Conservation (phyloP, 2,329 filamentous ascomycete species). For the Fusarium bactridioides region DNA sequence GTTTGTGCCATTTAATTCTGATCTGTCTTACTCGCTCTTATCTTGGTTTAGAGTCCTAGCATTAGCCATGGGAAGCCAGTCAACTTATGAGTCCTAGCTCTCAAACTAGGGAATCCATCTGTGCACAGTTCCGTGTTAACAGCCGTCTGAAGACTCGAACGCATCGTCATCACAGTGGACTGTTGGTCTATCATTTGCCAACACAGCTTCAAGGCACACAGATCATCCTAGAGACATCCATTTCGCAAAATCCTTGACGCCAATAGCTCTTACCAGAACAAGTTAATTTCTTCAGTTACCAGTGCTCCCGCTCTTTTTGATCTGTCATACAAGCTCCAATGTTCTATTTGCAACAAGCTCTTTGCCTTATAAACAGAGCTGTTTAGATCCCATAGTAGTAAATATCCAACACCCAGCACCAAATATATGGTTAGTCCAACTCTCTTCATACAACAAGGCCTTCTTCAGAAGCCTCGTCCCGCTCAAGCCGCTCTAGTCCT, state of each 20-base stretch:
- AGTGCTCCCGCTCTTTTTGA: slow-evolving; percentile 22
- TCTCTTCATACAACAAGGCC: slow-evolving; percentile 50
- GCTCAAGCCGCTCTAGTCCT: slow-evolving; percentile 63
- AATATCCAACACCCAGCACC: slow-evolving; percentile 26
- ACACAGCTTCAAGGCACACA: background rate
- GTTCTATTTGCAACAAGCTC: slow-evolving; percentile 8
- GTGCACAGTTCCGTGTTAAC: slow-evolving; percentile 15
- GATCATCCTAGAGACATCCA: slow-evolving; percentile 6
- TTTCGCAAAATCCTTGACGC: slow-evolving; percentile 12
- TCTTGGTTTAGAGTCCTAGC: slow-evolving; percentile 12
- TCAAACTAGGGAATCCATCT: background rate
- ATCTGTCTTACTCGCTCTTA: slow-evolving; percentile 11
- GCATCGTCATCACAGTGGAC: background rate
- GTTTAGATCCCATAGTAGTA: slow-evolving; percentile 3
- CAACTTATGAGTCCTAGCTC: slow-evolving; percentile 14
- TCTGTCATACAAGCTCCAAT: slow-evolving; percentile 20
- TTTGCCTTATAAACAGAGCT: slow-evolving; percentile 14
- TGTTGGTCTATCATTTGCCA: background rate
- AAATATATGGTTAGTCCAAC: slow-evolving; percentile 15
- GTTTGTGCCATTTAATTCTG: slow-evolving; percentile 30
- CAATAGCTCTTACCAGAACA: slow-evolving; percentile 11
- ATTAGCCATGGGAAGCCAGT: slow-evolving; percentile 22
- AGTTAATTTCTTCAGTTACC: slow-evolving; percentile 6
- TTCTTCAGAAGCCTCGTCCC: slow-evolving; percentile 62
- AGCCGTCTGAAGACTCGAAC: background rate